Evolutionary conservation across 129 eudicot genomes (phyloP).

Genomic region (Pseudognaphalium luteoalbum): DNA sequence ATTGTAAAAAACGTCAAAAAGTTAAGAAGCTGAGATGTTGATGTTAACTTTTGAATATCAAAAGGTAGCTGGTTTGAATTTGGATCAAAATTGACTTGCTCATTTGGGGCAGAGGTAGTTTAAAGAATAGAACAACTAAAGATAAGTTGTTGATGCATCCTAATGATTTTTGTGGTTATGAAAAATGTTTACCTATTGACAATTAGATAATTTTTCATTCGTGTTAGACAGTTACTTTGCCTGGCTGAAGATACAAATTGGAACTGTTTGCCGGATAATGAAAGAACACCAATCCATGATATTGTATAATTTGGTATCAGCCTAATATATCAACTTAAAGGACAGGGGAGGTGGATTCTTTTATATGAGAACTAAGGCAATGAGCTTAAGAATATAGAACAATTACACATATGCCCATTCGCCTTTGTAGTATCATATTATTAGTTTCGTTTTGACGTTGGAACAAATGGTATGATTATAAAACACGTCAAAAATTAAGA

Average conservation of each 20-base stretch:
- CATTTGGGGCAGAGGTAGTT: background rate
- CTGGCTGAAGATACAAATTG: too few species aligned
- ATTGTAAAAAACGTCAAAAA: background rate
- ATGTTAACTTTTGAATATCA: conserved; percentile 14
- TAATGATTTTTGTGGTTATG: background rate
- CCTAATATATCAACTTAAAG: too few species aligned
- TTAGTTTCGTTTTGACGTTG: background rate
- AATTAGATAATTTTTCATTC: too few species aligned
- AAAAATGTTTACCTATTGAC: too few species aligned
- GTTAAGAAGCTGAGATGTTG: background rate
- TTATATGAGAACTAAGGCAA: background rate
- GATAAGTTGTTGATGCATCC: background rate
- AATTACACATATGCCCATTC: background rate
- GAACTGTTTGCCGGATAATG: too few species aligned
- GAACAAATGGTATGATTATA: background rate
- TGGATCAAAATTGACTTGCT: background rate
- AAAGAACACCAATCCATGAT: too few species aligned
- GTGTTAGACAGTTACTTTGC: too few species aligned
- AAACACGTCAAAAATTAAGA: background rate
- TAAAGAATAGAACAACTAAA: background rate
- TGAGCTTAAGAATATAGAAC: background rate
- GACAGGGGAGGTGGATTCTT: too few species aligned
- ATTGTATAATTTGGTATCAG: too few species aligned
- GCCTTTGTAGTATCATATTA: background rate
- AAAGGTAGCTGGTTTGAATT: conserved; percentile 16